Evolutionary conservation across 164 flowering plant species (phyloP).

Genomic region (Saururus chinensis): DNA sequence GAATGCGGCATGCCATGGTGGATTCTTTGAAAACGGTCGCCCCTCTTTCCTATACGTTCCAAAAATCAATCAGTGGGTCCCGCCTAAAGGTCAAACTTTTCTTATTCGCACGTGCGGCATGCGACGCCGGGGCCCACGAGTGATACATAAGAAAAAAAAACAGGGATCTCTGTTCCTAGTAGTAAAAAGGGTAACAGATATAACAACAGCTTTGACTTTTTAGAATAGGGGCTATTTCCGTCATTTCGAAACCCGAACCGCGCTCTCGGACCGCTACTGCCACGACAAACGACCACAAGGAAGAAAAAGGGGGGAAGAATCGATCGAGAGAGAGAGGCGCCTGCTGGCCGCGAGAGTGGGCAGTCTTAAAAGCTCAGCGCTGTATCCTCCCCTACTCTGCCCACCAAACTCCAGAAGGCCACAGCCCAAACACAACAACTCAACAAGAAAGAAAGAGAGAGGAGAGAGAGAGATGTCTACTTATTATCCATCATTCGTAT

Average conservation of each 20-base stretch:
- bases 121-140: too few relatives aligned
- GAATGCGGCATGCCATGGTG: too few relatives aligned
- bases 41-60: too few relatives aligned
- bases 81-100: too few relatives aligned
- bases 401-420: constrained; percentile 2
- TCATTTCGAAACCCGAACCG: background rate
- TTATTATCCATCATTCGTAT: too few relatives aligned
- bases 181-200: constrained; percentile 1
- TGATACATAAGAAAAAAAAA: background rate
- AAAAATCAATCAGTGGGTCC: too few relatives aligned
- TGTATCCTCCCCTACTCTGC: constrained; percentile 2
- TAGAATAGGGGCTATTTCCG: background rate
- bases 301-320: background rate
- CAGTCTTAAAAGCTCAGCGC: constrained; percentile 9
- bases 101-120: too few relatives aligned
- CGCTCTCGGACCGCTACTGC: background rate
- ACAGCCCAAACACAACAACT: background rate
- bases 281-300: background rate
- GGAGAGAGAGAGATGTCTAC: constrained; percentile 1
- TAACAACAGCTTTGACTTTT: constrained; percentile 3
- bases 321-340: too few relatives aligned
- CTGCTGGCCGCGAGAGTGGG: too few relatives aligned
- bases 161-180: too few relatives aligned
- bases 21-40: too few relatives aligned
- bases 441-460: too few relatives aligned